phyloP scores from a whole-genome alignment of 1,139 yeast species.

The Geotrichum phurueaensis region DNA sequence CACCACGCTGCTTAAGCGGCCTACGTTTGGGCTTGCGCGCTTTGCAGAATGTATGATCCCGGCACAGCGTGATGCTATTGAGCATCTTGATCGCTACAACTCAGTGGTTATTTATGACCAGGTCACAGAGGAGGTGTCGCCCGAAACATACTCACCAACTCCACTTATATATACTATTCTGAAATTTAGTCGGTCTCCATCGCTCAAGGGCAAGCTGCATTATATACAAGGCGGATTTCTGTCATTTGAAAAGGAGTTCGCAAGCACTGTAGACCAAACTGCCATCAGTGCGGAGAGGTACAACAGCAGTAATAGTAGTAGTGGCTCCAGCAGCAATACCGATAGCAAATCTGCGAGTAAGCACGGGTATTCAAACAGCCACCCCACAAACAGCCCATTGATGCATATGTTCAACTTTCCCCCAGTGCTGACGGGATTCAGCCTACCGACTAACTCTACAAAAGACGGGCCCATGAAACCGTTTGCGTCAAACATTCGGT shows the following conservation, averaged over 20 bases:
- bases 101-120: conserved; percentile 50
- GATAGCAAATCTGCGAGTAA: not conserved
- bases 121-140: conserved; percentile 35
- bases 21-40: conserved; percentile 52
- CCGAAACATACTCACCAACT: conserved; percentile 29
- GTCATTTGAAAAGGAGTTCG: conserved; percentile 30
- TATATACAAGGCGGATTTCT: conserved; percentile 36
- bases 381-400: conserved; percentile 2
- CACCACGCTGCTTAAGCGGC: conserved; percentile 66
- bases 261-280: conserved; percentile 26
- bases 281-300: not conserved
- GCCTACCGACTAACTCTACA: conserved; percentile 24
- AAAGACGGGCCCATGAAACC: conserved; percentile 28
- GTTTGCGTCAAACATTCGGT: conserved; percentile 25
- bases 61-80: conserved; percentile 34
- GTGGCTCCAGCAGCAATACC: not conserved
- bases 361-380: conserved; percentile 18
- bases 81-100: conserved; percentile 25
- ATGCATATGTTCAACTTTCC: conserved; percentile 18
- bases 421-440: conserved; percentile 30
- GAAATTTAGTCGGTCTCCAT: conserved; percentile 43
- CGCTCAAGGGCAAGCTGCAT: conserved; percentile 23
- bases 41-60: conserved; percentile 51
- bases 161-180: conserved; percentile 38
- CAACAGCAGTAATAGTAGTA: not conserved